These are phyloP conservation scores for Xylaria sp. DNA, from an alignment of 2,329 filamentous ascomycete species.

Conservation along the genomic window DNA sequence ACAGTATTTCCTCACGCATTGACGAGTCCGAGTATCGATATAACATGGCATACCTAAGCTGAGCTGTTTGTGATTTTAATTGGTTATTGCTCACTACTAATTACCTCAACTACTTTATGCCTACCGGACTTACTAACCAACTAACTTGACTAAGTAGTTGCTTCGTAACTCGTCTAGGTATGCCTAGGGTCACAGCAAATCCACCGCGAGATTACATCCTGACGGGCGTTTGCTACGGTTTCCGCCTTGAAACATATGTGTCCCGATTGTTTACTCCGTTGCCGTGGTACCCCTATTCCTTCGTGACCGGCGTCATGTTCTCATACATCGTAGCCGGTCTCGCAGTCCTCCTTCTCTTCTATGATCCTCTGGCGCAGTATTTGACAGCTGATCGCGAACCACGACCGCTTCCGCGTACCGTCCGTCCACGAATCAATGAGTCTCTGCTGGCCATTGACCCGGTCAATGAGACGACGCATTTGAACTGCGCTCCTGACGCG, in stretches of 20 bases:
- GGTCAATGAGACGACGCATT: constrained; percentile 31
- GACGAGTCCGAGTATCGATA: not conserved
- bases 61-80: constrained; percentile 5
- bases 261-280: not conserved
- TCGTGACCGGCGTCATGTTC: constrained; percentile 34
- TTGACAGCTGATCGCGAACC: constrained; percentile 29
- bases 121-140: not conserved
- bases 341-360: constrained; percentile 40
- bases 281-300: not conserved
- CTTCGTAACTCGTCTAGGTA: not conserved
- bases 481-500: constrained; percentile 36
- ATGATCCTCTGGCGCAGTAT: constrained; percentile 39
- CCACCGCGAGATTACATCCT: not conserved
- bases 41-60: not conserved
- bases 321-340: constrained; percentile 41
- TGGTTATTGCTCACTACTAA: constrained; percentile 6
- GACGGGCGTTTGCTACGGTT: not conserved
- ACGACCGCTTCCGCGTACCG: constrained; percentile 33
- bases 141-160: not conserved
- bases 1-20: not conserved
- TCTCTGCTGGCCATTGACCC: constrained; percentile 46
- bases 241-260: not conserved
- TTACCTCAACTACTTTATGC: not conserved
- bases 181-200: not conserved
- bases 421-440: constrained; percentile 45